Evolutionary conservation across 371 early-diverging fungal species (phyloP).

Genomic region (Synchytrium microbalum): DNA sequence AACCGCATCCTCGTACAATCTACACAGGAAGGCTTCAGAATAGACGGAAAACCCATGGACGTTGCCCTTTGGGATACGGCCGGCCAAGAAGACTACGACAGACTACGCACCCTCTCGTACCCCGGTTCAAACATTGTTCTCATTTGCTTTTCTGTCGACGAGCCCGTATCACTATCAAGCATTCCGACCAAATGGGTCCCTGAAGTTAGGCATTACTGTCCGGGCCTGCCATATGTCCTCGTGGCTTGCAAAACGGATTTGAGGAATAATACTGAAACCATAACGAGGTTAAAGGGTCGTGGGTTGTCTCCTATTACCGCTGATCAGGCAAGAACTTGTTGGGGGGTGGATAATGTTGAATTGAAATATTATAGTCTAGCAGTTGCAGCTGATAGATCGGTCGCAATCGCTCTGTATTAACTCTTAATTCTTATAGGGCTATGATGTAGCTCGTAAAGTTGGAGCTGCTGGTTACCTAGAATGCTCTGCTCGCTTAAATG

Average conservation of each 20-base stretch:
- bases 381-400: too few species aligned
- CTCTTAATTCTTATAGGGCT: too few species aligned
- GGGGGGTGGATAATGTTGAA: too few species aligned
- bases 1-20: too few species aligned
- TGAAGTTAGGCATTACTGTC: conserved; percentile 21
- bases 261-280: conserved; percentile 12
- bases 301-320: conserved; percentile 9
- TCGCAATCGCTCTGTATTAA: too few species aligned
- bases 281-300: not conserved
- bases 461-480: not conserved
- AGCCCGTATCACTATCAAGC: conserved; percentile 47
- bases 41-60: conserved; percentile 13
- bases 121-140: conserved; percentile 46
- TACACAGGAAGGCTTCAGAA: too few species aligned
- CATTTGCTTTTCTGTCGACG: conserved; percentile 52
- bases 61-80: conserved; percentile 43
- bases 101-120: conserved; percentile 44
- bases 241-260: conserved; percentile 25
- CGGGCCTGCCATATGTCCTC: conserved; percentile 17
- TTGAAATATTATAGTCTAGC: too few species aligned
- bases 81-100: conserved; percentile 62
- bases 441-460: not conserved
- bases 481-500: not conserved
- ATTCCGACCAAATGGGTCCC: conserved; percentile 29
- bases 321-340: too few species aligned